Conservation (phyloP, 306 rosid species). For the Gastrolobium bilobum region DNA sequence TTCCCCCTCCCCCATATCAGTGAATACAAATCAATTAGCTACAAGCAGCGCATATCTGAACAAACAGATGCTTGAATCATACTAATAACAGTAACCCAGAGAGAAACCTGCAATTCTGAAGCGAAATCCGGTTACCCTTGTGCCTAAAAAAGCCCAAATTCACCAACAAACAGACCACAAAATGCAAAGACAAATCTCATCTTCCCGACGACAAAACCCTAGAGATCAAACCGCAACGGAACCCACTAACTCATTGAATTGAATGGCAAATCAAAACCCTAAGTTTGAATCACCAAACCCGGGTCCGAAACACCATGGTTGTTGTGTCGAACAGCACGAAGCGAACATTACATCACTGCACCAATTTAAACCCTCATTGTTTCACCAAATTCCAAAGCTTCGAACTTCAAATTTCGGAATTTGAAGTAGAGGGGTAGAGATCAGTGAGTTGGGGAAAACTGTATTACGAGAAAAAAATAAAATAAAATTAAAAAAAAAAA, state of each 20-base stretch:
- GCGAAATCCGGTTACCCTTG: conserved; percentile 45
- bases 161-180: conserved; percentile 51
- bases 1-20: conserved; percentile 62
- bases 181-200: conserved; percentile 83
- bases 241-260: conserved; percentile 49
- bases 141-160: conserved; percentile 56
- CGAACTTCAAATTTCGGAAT: conserved; percentile 59
- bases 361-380: conserved; percentile 58
- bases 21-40: conserved; percentile 53
- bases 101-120: conserved; percentile 54
- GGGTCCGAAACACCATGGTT: conserved; percentile 50
- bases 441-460: conserved; percentile 61
- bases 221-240: conserved; percentile 76
- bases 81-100: conserved; percentile 52
- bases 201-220: conserved; percentile 71
- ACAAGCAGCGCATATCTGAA: conserved; percentile 45
- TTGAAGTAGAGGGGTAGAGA: conserved; percentile 69
- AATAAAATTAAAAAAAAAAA: background rate
- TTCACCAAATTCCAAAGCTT: conserved; percentile 62
- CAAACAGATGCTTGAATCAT: conserved; percentile 47
- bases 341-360: conserved; percentile 62
- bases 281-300: conserved; percentile 60
- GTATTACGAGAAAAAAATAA: conserved; percentile 33
- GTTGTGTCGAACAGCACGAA: conserved; percentile 47
- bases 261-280: conserved; percentile 67